Percentiles rank a stretch among this genome's conserved stretches.
Evolutionary conservation across 164 flowering plant species (phyloP).

Genomic region (Nymphaea colorata): DNA sequence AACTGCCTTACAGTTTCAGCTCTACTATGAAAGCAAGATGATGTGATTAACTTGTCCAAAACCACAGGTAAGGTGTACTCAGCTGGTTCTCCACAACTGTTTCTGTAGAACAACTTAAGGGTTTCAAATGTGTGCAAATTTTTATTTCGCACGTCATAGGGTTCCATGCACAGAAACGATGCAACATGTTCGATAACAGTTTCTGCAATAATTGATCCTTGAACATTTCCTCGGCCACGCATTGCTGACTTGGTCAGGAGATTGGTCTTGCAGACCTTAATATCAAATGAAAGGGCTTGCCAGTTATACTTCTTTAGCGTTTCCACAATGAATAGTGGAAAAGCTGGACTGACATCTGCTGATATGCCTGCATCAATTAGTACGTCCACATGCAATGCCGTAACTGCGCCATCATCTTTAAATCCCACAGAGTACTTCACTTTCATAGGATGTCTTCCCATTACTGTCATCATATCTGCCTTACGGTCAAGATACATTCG

Average conservation of each 20-base stretch:
- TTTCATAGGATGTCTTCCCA: constrained; percentile 93
- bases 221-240: constrained; percentile 89
- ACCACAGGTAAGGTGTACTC: constrained; percentile 68
- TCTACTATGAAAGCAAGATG: constrained; percentile 44
- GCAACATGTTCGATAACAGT: constrained; percentile 77
- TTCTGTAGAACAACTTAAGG: constrained; percentile 34
- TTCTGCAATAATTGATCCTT: constrained; percentile 75
- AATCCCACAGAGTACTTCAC: constrained; percentile 72
- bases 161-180: constrained; percentile 56
- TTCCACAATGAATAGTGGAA: constrained; percentile 34
- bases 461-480: constrained; percentile 80
- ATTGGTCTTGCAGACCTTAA: constrained; percentile 77
- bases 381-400: constrained; percentile 55
- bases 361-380: constrained; percentile 58
- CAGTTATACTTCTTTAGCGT: constrained; percentile 68
- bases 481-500: constrained; percentile 60
- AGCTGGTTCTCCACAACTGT: constrained; percentile 29
- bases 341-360: constrained; percentile 50
- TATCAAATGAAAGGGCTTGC: constrained; percentile 78
- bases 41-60: constrained; percentile 41
- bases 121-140: constrained; percentile 66
- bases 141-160: constrained; percentile 42
- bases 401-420: constrained; percentile 68
- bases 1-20: constrained; percentile 29
- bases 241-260: constrained; percentile 63